Evolutionary conservation across 495 filamentous ascomycete species (phyloP), one percentile per base, ranked within the genome.

Genomic region (Glonium stellatum): DNA sequence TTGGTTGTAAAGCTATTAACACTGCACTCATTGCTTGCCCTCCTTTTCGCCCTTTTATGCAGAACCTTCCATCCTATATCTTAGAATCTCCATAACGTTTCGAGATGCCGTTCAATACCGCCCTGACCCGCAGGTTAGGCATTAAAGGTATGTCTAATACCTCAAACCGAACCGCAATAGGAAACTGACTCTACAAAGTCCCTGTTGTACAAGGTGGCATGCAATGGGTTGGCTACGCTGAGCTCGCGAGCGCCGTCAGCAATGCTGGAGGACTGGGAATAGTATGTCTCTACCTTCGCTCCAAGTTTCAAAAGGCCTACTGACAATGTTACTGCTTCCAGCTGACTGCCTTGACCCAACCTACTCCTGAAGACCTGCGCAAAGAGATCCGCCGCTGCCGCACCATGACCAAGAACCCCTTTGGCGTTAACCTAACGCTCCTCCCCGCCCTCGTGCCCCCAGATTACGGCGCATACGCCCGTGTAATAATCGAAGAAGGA

Each of bases 151-250:
- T 25, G 78, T 70, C 50, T 35, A 44, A n/a, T n/a, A 51, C 27
- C 42, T 31, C 21, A 47, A n/a, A n/a, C 21, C n/a, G 34, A 9
- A 27, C 22, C 0, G 6, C 22, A 35, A 8, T 27, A 19, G 9
- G 5, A 47, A 12, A 57, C 61, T 60, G 36, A 59, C 61, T 55
- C 57, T 18, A 48, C 60, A 61, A 65, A 93, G 90, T 97, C 64
- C 93, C 93, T 59, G 80, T 98, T n/a, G 89, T 98, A 48, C 93
- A 98, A 79, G 93, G 93, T 71, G 93, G 93, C 57, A 97, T 96
- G 90, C 91, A 96, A 82, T 89, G 85, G 85, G 84, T 85, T 48
- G 88, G 88, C 68, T 91, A 90, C 71, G 92, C 92, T 49, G 92
- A 96, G 74, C 81, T 98, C 69, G 92, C 91, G 58, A 82, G 87